Evolutionary conservation across 306 rosid species (phyloP).

Genomic region (Quercus berberidifolia): DNA sequence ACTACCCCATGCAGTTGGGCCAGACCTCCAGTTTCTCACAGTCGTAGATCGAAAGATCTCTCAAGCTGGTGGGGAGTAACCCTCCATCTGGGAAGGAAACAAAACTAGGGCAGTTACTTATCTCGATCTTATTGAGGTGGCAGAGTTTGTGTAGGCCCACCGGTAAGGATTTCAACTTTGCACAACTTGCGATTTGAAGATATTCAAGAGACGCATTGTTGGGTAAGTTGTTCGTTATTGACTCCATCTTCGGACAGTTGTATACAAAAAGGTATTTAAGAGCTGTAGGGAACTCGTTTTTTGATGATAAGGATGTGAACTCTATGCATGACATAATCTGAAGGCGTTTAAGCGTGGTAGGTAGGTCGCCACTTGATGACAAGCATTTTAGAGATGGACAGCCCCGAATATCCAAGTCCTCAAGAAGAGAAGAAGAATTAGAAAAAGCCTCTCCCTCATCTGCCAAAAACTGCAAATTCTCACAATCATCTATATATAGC

Average conservation of each 20-base stretch:
- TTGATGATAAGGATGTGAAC: background rate
- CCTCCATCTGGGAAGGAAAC: constrained; percentile 18
- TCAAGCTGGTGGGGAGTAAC: background rate
- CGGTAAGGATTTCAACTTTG: constrained; percentile 10
- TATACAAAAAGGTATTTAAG: background rate
- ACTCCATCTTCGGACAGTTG: background rate
- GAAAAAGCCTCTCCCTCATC: background rate
- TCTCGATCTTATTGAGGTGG: background rate
- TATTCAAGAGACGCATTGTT: background rate
- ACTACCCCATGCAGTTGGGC: background rate
- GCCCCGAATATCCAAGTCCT: accelerated
- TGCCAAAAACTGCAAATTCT: background rate
- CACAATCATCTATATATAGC: accelerated
- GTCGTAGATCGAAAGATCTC: background rate
- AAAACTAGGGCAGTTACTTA: background rate
- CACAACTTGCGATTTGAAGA: background rate
- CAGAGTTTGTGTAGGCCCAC: constrained; percentile 9
- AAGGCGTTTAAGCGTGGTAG: too few species aligned
- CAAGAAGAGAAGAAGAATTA: background rate
- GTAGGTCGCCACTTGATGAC: too few species aligned
- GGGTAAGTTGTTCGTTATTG: constrained; percentile 1
- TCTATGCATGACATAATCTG: too few species aligned
- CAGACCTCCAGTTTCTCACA: constrained; percentile 10
- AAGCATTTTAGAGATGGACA: background rate
- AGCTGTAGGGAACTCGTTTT: background rate